Percentiles rank a stretch among this genome's conserved stretches.
Conservation (phyloP, 1,139 yeast species). For the Scheffersomyces quercinus region DNA sequence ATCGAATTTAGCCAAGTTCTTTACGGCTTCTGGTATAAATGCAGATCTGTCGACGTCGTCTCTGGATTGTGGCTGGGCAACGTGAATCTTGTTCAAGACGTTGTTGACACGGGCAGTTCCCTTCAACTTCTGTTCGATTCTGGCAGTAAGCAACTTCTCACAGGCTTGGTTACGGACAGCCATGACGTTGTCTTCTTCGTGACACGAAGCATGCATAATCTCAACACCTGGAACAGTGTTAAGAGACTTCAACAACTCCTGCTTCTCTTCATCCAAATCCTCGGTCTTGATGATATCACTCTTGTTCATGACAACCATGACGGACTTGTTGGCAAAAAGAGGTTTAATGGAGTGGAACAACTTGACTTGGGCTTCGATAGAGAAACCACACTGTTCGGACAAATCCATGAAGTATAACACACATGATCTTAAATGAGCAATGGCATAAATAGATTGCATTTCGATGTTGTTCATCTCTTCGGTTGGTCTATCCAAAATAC, state of each 20-base stretch:
- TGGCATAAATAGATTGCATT: conserved; percentile 98
- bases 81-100: conserved; percentile 93
- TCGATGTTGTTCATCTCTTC: conserved; percentile 99
- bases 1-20: conserved; percentile 64
- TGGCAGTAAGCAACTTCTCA: conserved; percentile 89
- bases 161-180: conserved; percentile 95
- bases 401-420: conserved; percentile 97
- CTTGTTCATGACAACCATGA: conserved; percentile 92
- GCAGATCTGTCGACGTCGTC: conserved; percentile 84
- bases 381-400: conserved; percentile 98
- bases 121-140: conserved; percentile 96
- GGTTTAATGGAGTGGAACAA: conserved; percentile 96
- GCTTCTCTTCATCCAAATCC: conserved; percentile 77
- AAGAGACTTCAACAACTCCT: conserved; percentile 66
- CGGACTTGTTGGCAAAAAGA: conserved; percentile 93
- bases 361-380: conserved; percentile 96
- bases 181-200: conserved; percentile 94
- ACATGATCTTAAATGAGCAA: conserved; percentile 96
- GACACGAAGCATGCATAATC: conserved; percentile 89
- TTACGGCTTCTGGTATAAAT: conserved; percentile 75
- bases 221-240: conserved; percentile 77
- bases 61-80: conserved; percentile 84
- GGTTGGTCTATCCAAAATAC: conserved; percentile 96
- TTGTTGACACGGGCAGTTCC: conserved; percentile 87
- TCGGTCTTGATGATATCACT: conserved; percentile 85